Percentiles rank a stretch among this genome's conserved stretches.
phyloP scores from a whole-genome alignment of 257 asterid species.

The Dorcoceras hygrometricum region DNA sequence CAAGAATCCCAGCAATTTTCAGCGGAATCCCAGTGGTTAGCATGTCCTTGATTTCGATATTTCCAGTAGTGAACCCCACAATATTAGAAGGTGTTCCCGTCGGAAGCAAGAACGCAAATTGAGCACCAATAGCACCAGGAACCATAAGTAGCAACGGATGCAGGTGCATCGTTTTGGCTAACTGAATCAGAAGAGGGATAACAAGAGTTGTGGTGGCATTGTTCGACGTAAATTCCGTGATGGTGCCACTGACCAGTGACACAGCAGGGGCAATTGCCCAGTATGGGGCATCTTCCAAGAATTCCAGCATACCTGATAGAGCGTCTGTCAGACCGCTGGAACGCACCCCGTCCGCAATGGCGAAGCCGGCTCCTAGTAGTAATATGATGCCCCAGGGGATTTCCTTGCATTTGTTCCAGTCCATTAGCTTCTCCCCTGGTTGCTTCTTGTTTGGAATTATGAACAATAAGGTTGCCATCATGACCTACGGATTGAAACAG shows the following conservation, averaged over 20 bases:
- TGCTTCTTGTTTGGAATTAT: slow-evolving; percentile 78
- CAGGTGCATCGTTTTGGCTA: slow-evolving; percentile 52
- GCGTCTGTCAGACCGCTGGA: slow-evolving; percentile 78
- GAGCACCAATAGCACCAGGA: slow-evolving; percentile 80
- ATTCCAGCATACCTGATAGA: slow-evolving; percentile 49
- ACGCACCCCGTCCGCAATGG: slow-evolving; percentile 83
- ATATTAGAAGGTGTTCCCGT: slow-evolving; percentile 86
- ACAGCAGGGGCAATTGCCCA: slow-evolving; percentile 76
- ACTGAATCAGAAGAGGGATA: slow-evolving; percentile 62
- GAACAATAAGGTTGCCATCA: slow-evolving; percentile 89
- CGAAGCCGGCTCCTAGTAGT: slow-evolving; percentile 86
- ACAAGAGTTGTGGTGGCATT: slow-evolving; percentile 76
- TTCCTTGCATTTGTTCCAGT: slow-evolving; percentile 95
- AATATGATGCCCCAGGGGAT: slow-evolving; percentile 81
- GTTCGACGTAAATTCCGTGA: slow-evolving; percentile 86
- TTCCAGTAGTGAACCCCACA: slow-evolving; percentile 83
- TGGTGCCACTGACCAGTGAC: slow-evolving; percentile 50
- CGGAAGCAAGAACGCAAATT: slow-evolving; percentile 63
- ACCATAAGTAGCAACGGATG: slow-evolving; percentile 74
- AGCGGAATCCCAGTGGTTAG: slow-evolving; percentile 54
- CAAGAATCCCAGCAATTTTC: slow-evolving; percentile 52
- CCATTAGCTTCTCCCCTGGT: slow-evolving; percentile 84
- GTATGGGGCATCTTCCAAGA: slow-evolving; percentile 59
- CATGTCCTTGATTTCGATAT: slow-evolving; percentile 70
- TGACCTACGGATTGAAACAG: slow-evolving; percentile 37